Conservation (phyloP, 306 rosid genomes). For the Corylus americana region DNA sequence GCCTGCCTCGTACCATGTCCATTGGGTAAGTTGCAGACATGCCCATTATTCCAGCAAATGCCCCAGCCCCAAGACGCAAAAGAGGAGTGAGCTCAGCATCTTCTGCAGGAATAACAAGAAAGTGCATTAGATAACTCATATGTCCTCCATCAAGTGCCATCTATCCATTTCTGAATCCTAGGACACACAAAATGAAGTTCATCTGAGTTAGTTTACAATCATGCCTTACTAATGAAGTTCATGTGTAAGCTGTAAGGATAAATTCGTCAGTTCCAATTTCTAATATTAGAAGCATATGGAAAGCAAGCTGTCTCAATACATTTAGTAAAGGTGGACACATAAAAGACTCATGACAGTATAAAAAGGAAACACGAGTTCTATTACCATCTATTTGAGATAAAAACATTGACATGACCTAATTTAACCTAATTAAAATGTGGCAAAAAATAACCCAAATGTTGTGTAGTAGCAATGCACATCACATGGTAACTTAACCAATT, state of each 20-base stretch:
- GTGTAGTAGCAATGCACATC: background rate
- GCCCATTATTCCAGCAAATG: slow-evolving; percentile 98
- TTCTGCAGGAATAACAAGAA: slow-evolving; percentile 52
- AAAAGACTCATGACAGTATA: background rate
- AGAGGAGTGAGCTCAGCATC: slow-evolving; percentile 94
- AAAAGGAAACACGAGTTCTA: background rate
- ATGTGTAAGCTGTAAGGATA: background rate
- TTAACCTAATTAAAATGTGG: background rate
- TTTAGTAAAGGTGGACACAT: background rate
- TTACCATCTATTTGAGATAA: background rate
- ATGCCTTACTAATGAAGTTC: background rate
- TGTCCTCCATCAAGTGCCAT: background rate
- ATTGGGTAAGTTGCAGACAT: slow-evolving; percentile 99
- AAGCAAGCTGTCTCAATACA: background rate
- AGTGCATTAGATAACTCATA: slow-evolving; percentile 1
- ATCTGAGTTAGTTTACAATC: background rate
- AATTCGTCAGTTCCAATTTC: background rate
- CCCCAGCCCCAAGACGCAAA: slow-evolving; percentile 98
- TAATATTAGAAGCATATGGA: background rate
- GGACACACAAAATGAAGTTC: background rate
- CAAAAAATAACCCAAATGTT: background rate
- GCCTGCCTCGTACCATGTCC: slow-evolving; percentile 99
- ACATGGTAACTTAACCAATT: background rate
- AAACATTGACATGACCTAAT: background rate
- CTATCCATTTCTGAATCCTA: background rate